Evolutionary conservation across 306 rosid genomes (phyloP), one percentile per base, ranked within the genome.

Genomic region (Hylodesmum podocarpum): DNA sequence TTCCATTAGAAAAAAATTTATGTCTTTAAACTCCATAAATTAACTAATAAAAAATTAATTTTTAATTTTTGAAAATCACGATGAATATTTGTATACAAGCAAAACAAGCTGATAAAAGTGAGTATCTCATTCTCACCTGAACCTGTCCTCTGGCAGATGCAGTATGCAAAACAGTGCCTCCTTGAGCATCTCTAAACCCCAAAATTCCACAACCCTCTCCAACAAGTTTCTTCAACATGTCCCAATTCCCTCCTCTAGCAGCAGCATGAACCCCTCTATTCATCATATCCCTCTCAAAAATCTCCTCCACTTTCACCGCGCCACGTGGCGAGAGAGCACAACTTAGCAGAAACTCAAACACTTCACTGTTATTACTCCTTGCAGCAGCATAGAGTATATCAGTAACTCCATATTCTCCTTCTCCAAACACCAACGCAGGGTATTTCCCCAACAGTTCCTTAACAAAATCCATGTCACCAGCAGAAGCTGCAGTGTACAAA

Each of bases 351-450:
- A 88, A 28, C 81, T 83, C 77, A 15, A 94, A 94, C 6, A 90
- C 93, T 75, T 91, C 88, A 72, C 43, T 78, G 55, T 55, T 86
- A 65, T 85, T 86, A 76, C 97, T 90, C 76, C 96, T 89, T 0
- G 97, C 96, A 0, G 98, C 98, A 76, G 91, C 97, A 62, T 87
- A 94, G 0, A 94, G 75, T 4, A 91, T 78, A 21, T 94, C 98
- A 22, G 97, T 94, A 63, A 94, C 90, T 2, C 96, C 98, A 21
- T 88, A 94, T 72, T 94, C 98, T 53, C 96, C 97, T 81, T 91
- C 97, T 1, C 98, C 97, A 63, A 91, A 94, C 46, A 90, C 96
- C 12, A 94, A 83, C 34, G 79, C 78, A 39, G 87, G 91, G 72
- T 90, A 86, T 73, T 85, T 89, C 19, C 28, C 75, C n/a, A 94